phyloP scores from a whole-genome alignment of 2,329 filamentous ascomycete species.

The Trichoderma sp. region DNA sequence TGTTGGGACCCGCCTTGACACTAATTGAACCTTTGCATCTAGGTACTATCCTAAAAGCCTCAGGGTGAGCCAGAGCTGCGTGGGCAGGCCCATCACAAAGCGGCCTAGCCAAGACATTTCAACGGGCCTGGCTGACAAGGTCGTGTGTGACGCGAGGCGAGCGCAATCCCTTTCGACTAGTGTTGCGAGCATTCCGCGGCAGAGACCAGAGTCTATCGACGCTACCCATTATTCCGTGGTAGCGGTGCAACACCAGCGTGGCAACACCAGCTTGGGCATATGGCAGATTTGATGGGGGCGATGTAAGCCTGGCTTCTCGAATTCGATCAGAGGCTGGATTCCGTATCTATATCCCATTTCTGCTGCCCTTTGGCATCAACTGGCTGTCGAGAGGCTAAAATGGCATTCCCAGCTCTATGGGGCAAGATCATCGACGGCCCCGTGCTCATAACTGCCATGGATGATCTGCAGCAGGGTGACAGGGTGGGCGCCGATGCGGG shows the following conservation, averaged over 20 bases:
- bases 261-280: not conserved
- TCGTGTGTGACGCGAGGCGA: constrained; percentile 21
- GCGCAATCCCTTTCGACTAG: constrained; percentile 20
- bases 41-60: constrained; percentile 4
- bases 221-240: not conserved
- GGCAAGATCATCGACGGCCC: constrained; percentile 24
- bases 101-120: constrained; percentile 21
- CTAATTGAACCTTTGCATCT: not conserved
- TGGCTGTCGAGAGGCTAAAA: not conserved
- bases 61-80: constrained; percentile 23
- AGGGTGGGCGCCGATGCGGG: constrained; percentile 25
- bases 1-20: constrained; percentile 4
- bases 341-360: not conserved
- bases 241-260: constrained; percentile 5
- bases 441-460: constrained; percentile 24
- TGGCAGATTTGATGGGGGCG: constrained; percentile 5
- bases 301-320: not conserved
- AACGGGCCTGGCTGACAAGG: constrained; percentile 16
- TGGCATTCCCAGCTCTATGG: constrained; percentile 6
- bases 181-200: constrained; percentile 13
- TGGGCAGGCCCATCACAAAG: constrained; percentile 1
- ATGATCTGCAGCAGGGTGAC: constrained; percentile 29
- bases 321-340: not conserved
- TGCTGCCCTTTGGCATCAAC: not conserved
- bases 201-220: not conserved